Evolutionary conservation across 148 eudicot genomes (phyloP), one percentile per base, ranked within the genome.

Genomic region (Rhododendron mucronatum): DNA sequence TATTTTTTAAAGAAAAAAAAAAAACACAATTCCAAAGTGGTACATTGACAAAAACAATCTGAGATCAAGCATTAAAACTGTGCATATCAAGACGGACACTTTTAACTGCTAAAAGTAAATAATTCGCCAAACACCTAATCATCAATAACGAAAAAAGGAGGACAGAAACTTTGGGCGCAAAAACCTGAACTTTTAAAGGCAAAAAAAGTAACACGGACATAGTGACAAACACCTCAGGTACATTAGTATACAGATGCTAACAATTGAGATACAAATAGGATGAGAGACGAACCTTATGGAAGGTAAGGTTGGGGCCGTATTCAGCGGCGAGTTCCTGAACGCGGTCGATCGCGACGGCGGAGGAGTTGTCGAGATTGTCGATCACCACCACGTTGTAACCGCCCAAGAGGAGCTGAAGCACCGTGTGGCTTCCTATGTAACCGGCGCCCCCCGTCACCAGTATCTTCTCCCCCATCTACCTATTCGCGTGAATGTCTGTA

Each of bases 401-500:
- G 30, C 91, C 94, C 23, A 92, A 78, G 35, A 97, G 85, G 37
- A 97, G 88, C 83, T 97, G 98, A 53, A 95, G 88, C 84, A 93
- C 89, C 67, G 99, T 97, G 90, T 97, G 99, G 79, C 93, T 95
- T 11, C 99, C 99, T 44, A 97, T 94, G 85, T 97, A 97, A 23
- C 99, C 99, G 33, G 98, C 98, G 0, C 99, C 99, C 0, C 99
- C 99, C 5, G 98, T 97, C 45, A 97, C 99, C 85, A 97, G 88
- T 77, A 97, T 91, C 39, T 69, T 90, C 80, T 83, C 88, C 86
- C 89, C 89, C 93, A 91, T 63, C 28, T 63, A 23, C n/a, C 28
- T n/a, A 8, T 63, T 63, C 71, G 5, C 74, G 33, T 26, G 33
- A 67, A 67, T 26, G 74, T 67, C 26, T 3, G 74, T 67, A 26